These are phyloP conservation scores for Brassica napus DNA, from an alignment of 345 rosid species.

Conservation along the genomic window Da-Ae NC_063448.1:30169001-30169500, in stretches of 20 bases:
- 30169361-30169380: background rate
- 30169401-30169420: too few species aligned
- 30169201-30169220: background rate
- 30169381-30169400: too few species aligned
- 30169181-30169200: background rate
- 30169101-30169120: background rate
- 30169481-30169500: too few species aligned
- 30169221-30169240: background rate
- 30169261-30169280: background rate
- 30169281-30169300: background rate
- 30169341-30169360: background rate
- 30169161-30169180: background rate
- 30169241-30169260: background rate
- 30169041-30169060: too few species aligned
- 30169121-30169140: background rate
- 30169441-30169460: too few species aligned
- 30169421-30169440: too few species aligned
- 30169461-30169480: too few species aligned
- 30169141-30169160: background rate
- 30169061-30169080: too few species aligned
- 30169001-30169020: too few species aligned
- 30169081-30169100: background rate
- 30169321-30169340: background rate
- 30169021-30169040: too few species aligned
- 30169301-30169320: background rate